Evolutionary conservation across 2,329 filamentous ascomycete species (phyloP), one percentile per base, ranked within the genome.

Genomic region (Hymenoscyphus occultus): DNA sequence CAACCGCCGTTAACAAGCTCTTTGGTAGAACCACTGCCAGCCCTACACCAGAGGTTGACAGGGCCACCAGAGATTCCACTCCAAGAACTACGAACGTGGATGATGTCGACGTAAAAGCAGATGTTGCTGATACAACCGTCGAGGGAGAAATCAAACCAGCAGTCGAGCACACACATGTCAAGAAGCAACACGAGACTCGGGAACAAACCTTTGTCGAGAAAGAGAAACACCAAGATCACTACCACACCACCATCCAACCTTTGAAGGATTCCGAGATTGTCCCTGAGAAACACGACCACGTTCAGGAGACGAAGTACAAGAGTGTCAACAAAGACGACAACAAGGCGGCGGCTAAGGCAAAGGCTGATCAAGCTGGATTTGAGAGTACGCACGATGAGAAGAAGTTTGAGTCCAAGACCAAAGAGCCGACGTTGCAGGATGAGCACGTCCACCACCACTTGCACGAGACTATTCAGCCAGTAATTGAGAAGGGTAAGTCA

Each of bases 161-260:
- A 5, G 68, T 69, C 48, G 66, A 69, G 56, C 66, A 69, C 59
- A 68, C 56, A n/a, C 68, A 69, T 61, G 63, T 69, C 59, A 69
- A 68, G 40, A 69, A 68, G 39, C 75, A 82, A 57, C 86, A 89
- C 64, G 86, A 90, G 73, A 77, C 87, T 16, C 63, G 71, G 85
- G n/a, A 81, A 78, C 42, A 87, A 84, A 10, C 88, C 31, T 61
- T 86, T 13, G 76, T 90, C 31, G 86, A 91, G 74, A 84, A 83
- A 69, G 88, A 91, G 71, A 78, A 89, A 3, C 87, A 90, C 73
- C 87, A 90, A 72, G 85, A 90, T 66, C 88, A 90, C 71, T 87
- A 90, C 74, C 86, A 90, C 74, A 89, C 86, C 59, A 86, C 85
- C 0, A 78, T 90, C 1, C 88, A 90, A 76, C 88, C 88, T 0